Conservation (phyloP, 768 basidiomycete genomes). For the Austroboletus eburneus region DNA sequence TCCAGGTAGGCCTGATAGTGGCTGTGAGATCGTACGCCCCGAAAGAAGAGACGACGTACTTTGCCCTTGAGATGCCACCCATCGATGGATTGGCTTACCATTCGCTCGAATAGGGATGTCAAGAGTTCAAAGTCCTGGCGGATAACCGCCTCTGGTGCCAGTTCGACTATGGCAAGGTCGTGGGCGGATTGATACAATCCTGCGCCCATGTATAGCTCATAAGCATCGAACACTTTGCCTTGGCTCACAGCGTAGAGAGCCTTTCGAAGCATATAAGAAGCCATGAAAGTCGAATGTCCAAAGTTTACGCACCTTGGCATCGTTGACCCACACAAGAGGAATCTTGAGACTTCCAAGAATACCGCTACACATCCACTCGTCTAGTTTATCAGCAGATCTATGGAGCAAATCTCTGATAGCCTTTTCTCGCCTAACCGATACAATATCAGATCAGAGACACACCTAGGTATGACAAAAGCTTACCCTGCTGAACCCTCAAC, state of each 20-base stretch:
- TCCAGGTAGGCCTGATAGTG: slow-evolving; percentile 59
- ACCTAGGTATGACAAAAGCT: slow-evolving; percentile 22
- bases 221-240: slow-evolving; percentile 67
- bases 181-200: slow-evolving; percentile 73
- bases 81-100: slow-evolving; percentile 54
- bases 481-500: slow-evolving; percentile 79
- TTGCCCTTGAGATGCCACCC: slow-evolving; percentile 85
- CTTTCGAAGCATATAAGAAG: slow-evolving; percentile 35
- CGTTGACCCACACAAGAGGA: slow-evolving; percentile 83
- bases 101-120: slow-evolving; percentile 60
- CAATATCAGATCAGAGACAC: slow-evolving; percentile 5
- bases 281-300: background rate
- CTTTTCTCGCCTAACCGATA: slow-evolving; percentile 64
- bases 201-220: slow-evolving; percentile 70
- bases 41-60: slow-evolving; percentile 37
- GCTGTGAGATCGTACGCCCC: slow-evolving; percentile 5
- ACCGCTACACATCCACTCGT: slow-evolving; percentile 72
- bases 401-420: slow-evolving; percentile 78
- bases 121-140: slow-evolving; percentile 53
- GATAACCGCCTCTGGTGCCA: slow-evolving; percentile 86
- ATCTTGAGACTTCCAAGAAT: slow-evolving; percentile 74
- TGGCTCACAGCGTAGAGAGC: slow-evolving; percentile 60
- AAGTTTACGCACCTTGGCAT: slow-evolving; percentile 62
- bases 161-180: slow-evolving; percentile 75
- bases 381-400: slow-evolving; percentile 59